Evolutionary conservation across 768 basidiomycete species (phyloP).

Genomic region (Pleurotus tuber-regium): DNA sequence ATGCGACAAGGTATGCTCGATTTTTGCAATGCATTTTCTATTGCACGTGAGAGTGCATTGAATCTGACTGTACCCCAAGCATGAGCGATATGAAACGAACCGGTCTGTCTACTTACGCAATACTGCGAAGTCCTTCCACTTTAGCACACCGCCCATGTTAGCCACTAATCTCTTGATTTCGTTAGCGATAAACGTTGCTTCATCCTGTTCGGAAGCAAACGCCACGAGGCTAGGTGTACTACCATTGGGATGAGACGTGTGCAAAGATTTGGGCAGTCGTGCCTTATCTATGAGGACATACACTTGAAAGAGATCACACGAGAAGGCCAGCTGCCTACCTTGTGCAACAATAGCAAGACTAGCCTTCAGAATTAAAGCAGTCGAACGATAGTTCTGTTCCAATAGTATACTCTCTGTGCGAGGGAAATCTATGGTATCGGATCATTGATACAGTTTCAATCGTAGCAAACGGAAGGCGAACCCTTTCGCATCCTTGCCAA

Average conservation of each 20-base stretch:
- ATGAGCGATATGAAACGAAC: conserved; percentile 3
- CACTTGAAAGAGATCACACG: not conserved
- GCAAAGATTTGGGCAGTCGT: conserved; percentile 72
- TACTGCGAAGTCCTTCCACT: conserved; percentile 79
- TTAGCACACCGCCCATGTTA: conserved; percentile 65
- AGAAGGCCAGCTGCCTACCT: conserved; percentile 43
- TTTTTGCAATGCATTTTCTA: conserved; percentile 76
- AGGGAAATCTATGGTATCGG: conserved; percentile 55
- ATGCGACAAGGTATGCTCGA: conserved; percentile 77
- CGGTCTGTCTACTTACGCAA: conserved; percentile 49
- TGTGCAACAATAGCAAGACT: conserved; percentile 80
- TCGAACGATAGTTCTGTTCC: conserved; percentile 88
- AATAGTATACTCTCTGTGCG: conserved; percentile 66
- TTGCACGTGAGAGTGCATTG: conserved; percentile 71
- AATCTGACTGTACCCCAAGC: conserved; percentile 68
- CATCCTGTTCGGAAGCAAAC: conserved; percentile 54
- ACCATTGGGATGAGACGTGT: conserved; percentile 65
- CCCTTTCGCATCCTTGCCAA: conserved; percentile 70
- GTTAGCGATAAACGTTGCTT: conserved; percentile 67
- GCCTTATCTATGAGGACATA: conserved; percentile 51
- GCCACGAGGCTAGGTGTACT: conserved; percentile 54
- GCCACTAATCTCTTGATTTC: conserved; percentile 82
- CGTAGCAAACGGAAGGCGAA: not conserved
- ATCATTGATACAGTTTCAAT: not conserved
- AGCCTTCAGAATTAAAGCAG: conserved; percentile 66